Evolutionary conservation across 2,329 filamentous ascomycete species (phyloP).

Genomic region (Hymenoscyphus repandus): DNA sequence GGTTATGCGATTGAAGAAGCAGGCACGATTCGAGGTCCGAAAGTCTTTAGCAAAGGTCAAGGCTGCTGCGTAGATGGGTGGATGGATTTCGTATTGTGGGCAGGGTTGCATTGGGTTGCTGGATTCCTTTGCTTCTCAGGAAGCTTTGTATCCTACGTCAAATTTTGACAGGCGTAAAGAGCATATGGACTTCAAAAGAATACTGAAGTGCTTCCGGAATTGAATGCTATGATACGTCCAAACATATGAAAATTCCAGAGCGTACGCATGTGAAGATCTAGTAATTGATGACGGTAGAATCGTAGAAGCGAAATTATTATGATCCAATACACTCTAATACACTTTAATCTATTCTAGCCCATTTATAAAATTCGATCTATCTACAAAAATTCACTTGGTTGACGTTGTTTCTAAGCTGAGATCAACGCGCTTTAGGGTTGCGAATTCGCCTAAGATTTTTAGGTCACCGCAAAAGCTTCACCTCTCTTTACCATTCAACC

Average conservation of each 20-base stretch:
- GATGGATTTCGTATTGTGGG: slow-evolving; percentile 38
- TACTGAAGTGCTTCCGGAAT: slow-evolving; percentile 16
- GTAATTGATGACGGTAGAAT: background rate
- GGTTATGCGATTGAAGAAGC: slow-evolving; percentile 98
- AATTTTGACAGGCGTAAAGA: slow-evolving; percentile 57
- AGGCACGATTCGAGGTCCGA: slow-evolving; percentile 96
- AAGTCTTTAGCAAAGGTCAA: slow-evolving; percentile 94
- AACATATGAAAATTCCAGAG: background rate
- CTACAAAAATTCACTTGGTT: too few species aligned
- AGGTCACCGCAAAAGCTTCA: background rate
- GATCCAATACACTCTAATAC: too few species aligned
- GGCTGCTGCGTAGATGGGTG: slow-evolving; percentile 54
- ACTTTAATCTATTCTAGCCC: too few species aligned
- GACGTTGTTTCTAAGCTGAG: too few species aligned
- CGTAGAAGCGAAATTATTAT: background rate
- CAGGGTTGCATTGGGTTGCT: slow-evolving; percentile 49
- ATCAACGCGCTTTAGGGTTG: background rate
- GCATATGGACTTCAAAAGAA: slow-evolving; percentile 55
- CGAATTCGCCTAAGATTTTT: background rate
- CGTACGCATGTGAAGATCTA: slow-evolving; percentile 6
- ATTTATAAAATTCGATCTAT: too few species aligned
- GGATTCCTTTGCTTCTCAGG: slow-evolving; percentile 53
- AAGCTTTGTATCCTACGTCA: slow-evolving; percentile 61
- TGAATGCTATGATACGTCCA: slow-evolving; percentile 21
- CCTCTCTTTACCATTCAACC: background rate